Evolutionary conservation across 1,284 basidiomycete genomes (phyloP).

Genomic region (Ganoderma lingzhi): DNA sequence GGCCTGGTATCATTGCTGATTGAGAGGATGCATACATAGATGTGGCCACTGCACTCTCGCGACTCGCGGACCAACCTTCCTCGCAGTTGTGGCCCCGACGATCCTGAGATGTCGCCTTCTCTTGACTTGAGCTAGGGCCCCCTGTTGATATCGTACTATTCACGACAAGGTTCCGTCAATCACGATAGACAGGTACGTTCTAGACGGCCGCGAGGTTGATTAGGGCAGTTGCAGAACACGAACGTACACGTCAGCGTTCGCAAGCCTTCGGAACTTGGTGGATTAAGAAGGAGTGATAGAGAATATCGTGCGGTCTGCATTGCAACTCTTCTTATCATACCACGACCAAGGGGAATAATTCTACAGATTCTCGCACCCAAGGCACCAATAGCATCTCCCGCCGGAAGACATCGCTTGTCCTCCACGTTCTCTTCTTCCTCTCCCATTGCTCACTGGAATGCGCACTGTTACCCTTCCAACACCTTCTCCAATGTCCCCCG

Average conservation of each 20-base stretch:
- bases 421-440: not conserved
- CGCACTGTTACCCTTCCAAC: not conserved
- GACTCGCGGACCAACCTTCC: not conserved
- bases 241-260: not conserved
- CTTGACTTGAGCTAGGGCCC: not conserved
- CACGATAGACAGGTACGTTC: not conserved
- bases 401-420: not conserved
- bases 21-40: not conserved
- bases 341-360: not conserved
- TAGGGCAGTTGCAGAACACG: not conserved
- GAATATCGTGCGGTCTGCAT: not conserved
- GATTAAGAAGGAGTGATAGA: not conserved
- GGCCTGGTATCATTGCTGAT: not conserved
- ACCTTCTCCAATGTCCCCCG: not conserved
- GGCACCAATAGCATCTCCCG: not conserved
- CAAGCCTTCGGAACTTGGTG: not conserved
- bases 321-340: not conserved
- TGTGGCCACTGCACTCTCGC: not conserved
- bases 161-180: not conserved
- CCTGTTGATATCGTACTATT: not conserved
- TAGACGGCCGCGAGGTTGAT: not conserved
- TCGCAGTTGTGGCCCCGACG: not conserved
- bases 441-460: not conserved
- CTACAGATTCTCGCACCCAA: not conserved
- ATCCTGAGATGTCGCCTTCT: conserved; percentile 3